A percentile compares a stretch with the other conserved stretches of the same genome.
These are phyloP conservation scores for Centaurea solstitialis DNA, from an alignment of 129 eudicot species.

Conservation along the genomic window DNA sequence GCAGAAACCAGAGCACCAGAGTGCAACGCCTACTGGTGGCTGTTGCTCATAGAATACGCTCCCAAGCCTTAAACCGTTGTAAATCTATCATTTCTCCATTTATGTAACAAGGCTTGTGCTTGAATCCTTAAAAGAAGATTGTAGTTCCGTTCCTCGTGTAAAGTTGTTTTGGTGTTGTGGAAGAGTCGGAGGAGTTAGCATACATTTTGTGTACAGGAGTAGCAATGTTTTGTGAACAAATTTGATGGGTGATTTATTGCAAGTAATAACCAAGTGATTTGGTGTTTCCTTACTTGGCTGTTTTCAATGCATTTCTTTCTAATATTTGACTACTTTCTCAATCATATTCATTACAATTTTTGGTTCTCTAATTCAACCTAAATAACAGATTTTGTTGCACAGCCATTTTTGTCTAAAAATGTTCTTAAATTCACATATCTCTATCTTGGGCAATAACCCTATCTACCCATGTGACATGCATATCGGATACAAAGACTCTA, in stretches of 20 bases:
- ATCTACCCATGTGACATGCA: too few species aligned
- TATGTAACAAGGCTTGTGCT: background rate
- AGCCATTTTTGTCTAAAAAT: too few species aligned
- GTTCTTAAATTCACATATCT: too few species aligned
- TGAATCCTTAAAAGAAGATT: background rate
- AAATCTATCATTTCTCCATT: background rate
- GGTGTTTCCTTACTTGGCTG: background rate
- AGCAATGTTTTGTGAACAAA: constrained; percentile 64
- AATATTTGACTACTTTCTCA: too few species aligned
- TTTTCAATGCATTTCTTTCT: background rate
- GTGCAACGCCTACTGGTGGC: constrained; percentile 32
- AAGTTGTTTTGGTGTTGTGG: background rate
- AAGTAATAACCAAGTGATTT: background rate
- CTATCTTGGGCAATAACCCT: too few species aligned
- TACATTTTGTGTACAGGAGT: constrained; percentile 31
- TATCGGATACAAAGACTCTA: too few species aligned
- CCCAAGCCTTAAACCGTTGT: background rate
- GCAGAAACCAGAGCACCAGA: constrained; percentile 69
- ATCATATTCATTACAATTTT: too few species aligned
- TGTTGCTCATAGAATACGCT: constrained; percentile 59
- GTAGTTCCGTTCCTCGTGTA: background rate
- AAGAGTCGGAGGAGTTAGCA: background rate
- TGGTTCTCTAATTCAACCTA: too few species aligned
- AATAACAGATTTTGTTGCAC: too few species aligned
- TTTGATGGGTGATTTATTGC: background rate